Conservation (phyloP, 805 yeast genomes). For the Nakazawaea pomicola region DNA sequence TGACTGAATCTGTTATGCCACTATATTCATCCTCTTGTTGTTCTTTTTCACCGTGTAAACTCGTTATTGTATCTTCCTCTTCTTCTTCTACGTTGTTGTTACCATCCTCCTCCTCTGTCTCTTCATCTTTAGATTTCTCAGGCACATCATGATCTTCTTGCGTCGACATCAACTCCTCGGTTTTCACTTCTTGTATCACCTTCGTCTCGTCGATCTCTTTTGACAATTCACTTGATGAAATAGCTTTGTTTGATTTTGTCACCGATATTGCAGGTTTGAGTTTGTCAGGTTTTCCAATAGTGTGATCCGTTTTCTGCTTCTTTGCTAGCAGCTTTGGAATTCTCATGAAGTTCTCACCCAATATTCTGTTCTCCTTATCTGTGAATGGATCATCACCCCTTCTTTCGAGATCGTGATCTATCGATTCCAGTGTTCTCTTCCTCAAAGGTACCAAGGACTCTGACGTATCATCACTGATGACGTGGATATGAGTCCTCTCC, state of each 20-base stretch:
- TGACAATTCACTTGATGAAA: background rate
- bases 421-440: constrained; percentile 5
- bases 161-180: constrained; percentile 13
- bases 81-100: background rate
- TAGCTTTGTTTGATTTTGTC: background rate
- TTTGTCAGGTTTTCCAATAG: constrained; percentile 14
- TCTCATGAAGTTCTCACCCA: constrained; percentile 8
- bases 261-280: constrained; percentile 14
- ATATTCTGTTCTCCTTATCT: constrained; percentile 7
- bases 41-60: constrained; percentile 1
- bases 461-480: background rate
- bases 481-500: background rate
- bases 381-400: constrained; percentile 15
- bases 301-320: constrained; percentile 5
- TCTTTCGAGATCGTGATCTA: background rate
- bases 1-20: constrained; percentile 22
- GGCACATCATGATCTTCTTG: constrained; percentile 10
- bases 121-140: constrained; percentile 10
- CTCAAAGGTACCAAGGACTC: background rate
- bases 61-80: background rate
- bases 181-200: constrained; percentile 15
- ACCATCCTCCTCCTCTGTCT: constrained; percentile 14
- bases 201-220: background rate
- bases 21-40: background rate
- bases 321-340: constrained; percentile 9